Conservation (phyloP, 176 grass and related monocot genomes). For the Calamus simplicifolius region DNA sequence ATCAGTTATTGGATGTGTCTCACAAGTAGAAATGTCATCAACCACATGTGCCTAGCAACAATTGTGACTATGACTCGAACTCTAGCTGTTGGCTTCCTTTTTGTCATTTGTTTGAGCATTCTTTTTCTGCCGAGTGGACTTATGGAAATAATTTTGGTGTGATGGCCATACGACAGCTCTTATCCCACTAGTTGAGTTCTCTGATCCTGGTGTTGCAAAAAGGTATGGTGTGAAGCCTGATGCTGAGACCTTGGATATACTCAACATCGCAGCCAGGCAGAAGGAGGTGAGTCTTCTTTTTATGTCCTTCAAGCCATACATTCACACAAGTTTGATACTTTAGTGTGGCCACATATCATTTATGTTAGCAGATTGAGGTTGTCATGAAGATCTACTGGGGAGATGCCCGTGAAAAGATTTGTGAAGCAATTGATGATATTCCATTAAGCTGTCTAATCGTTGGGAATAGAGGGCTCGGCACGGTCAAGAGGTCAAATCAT, state of each 20-base stretch:
- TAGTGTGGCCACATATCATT: not conserved
- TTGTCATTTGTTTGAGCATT: too few relatives aligned
- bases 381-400: constrained; percentile 71
- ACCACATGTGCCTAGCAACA: too few relatives aligned
- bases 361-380: constrained; percentile 37
- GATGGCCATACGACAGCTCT: constrained; percentile 33
- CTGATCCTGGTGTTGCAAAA: constrained; percentile 34
- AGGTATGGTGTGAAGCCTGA: constrained; percentile 86
- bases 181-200: constrained; percentile 68
- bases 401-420: constrained; percentile 85
- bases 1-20: too few relatives aligned
- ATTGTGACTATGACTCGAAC: too few relatives aligned
- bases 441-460: constrained; percentile 73
- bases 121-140: too few relatives aligned
- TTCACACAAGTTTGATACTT: too few relatives aligned
- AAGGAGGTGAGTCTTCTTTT: constrained; percentile 42
- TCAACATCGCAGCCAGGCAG: constrained; percentile 57
- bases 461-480: constrained; percentile 85
- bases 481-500: constrained; percentile 52
- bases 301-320: too few relatives aligned
- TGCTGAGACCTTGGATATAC: constrained; percentile 71
- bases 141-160: not conserved
- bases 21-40: too few relatives aligned
- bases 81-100: too few relatives aligned
- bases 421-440: constrained; percentile 49